Evolutionary conservation across 257 asterid species (phyloP), one percentile per base, ranked within the genome.

Genomic region (Penstemon davidsonii): DNA sequence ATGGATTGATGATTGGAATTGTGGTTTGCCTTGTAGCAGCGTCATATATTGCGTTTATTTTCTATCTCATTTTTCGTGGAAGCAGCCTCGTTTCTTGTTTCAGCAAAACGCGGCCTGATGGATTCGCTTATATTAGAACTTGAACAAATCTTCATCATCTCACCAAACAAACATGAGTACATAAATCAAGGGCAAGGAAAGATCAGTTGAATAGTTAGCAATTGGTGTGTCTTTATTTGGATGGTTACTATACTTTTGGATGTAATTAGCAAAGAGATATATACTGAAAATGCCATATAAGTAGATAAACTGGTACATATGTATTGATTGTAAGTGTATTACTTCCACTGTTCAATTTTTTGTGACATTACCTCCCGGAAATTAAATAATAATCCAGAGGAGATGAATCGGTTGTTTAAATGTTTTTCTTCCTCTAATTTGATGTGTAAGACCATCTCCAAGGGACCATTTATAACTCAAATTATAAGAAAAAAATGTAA

Each of bases 31-130:
- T 82, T 5, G 82, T 58, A 36, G 86, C 85, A 13, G 61, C 83
- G 4, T 81, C 84, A 0, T 89, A 89, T 13, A 45, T 77, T 7
- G 80, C 85, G 6, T 83, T 85, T 75, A 79, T 89, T 41, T 13
- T 76, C 0, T 89, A 87, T 72, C 92, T 89, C 54, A 73, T 84
- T 47, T 73, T 87, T 6, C 82, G 76, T 0, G 77, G 83, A 58
- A 78, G 73, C 13, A 62, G 47, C 38, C 66, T 45, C 9, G 59
- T 68, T 43, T 60, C 82, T 40, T 74, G 75, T 55, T 72, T 73
- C 60, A 67, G 79, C 42, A 79, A 53, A 8, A 11, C 62, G 13
- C 72, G 73, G 33, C n/a, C 64, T 33, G 81, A 78, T 54, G 87
- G 78, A 3, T 85, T 85, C 70, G 39, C 81, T 62, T 71, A 83